A percentile compares a stretch with the other conserved stretches of the same genome.
Evolutionary conservation across 495 filamentous ascomycete species (phyloP).

Genomic region (Talaromyces wortmannii): DNA sequence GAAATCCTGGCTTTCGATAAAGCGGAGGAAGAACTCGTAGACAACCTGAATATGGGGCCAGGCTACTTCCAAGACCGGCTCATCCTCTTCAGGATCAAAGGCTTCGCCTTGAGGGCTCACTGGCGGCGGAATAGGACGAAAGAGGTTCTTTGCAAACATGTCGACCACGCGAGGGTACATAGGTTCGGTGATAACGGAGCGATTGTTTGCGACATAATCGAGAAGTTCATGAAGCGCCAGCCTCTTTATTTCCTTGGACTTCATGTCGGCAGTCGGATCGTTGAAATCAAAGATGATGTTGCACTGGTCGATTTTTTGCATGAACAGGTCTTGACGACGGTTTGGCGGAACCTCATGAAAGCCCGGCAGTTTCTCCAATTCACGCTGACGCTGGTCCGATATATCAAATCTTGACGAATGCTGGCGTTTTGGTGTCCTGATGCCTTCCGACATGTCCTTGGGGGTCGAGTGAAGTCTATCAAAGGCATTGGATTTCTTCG

Average conservation of each 20-base stretch:
- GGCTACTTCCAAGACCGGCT: slow-evolving; percentile 95
- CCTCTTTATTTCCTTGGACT: slow-evolving; percentile 99
- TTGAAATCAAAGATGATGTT: slow-evolving; percentile 99
- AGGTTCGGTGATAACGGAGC: slow-evolving; percentile 95
- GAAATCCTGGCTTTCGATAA: slow-evolving; percentile 99
- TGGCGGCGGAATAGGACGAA: slow-evolving; percentile 92
- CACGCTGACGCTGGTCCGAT: slow-evolving; percentile 81
- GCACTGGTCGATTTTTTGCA: slow-evolving; percentile 99
- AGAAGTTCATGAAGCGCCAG: slow-evolving; percentile 93
- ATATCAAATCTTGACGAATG: slow-evolving; percentile 98
- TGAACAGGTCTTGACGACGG: slow-evolving; percentile 93
- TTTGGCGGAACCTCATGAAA: slow-evolving; percentile 98
- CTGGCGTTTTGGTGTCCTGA: slow-evolving; percentile 90
- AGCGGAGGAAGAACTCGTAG: slow-evolving; percentile 97
- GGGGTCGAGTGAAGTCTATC: slow-evolving; percentile 88
- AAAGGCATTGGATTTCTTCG: slow-evolving; percentile 87
- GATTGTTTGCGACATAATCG: slow-evolving; percentile 97
- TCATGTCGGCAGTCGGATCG: slow-evolving; percentile 97
- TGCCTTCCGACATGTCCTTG: slow-evolving; percentile 91
- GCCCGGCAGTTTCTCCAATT: slow-evolving; percentile 95
- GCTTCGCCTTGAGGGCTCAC: slow-evolving; percentile 97
- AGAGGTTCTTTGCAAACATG: slow-evolving; percentile 99
- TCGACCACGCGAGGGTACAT: slow-evolving; percentile 99
- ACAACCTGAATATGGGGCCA: slow-evolving; percentile 99
- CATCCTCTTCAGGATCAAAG: slow-evolving; percentile 97